Conservation (phyloP, 805 yeast species). For the Kazachstania martiniae region DNA sequence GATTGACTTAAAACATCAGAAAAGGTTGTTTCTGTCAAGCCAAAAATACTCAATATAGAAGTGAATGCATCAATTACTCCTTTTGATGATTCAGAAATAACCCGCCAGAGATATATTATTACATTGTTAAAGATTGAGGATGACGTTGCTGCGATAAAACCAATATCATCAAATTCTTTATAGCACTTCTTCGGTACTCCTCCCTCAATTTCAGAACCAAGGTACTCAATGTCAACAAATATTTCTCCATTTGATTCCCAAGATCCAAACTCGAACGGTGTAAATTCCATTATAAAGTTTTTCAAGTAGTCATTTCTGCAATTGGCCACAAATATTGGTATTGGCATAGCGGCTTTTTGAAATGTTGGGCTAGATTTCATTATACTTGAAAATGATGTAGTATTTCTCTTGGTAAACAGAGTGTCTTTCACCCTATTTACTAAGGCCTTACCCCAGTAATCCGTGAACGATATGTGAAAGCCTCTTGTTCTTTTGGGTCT, state of each 20-base stretch:
- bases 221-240: constrained; percentile 39
- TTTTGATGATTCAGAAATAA: constrained; percentile 23
- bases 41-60: constrained; percentile 23
- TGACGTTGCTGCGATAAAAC: constrained; percentile 52
- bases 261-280: constrained; percentile 58
- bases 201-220: constrained; percentile 38
- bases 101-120: constrained; percentile 37
- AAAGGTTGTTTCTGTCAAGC: constrained; percentile 6
- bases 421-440: constrained; percentile 28
- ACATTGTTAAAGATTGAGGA: constrained; percentile 52
- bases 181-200: constrained; percentile 39
- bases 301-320: constrained; percentile 29
- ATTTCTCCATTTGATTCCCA: constrained; percentile 42
- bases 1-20: not conserved
- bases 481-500: constrained; percentile 42
- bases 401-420: constrained; percentile 29
- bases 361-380: constrained; percentile 21
- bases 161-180: constrained; percentile 46
- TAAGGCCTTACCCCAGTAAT: constrained; percentile 59
- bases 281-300: constrained; percentile 41
- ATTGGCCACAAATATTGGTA: constrained; percentile 39
- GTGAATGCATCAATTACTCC: constrained; percentile 28
- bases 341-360: constrained; percentile 32
- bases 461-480: constrained; percentile 48
- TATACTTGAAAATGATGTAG: constrained; percentile 31